Percentiles rank a stretch among this genome's conserved stretches.
Evolutionary conservation across 148 eudicot genomes (phyloP).

Genomic region (Rhododendron ferrugineum): DNA sequence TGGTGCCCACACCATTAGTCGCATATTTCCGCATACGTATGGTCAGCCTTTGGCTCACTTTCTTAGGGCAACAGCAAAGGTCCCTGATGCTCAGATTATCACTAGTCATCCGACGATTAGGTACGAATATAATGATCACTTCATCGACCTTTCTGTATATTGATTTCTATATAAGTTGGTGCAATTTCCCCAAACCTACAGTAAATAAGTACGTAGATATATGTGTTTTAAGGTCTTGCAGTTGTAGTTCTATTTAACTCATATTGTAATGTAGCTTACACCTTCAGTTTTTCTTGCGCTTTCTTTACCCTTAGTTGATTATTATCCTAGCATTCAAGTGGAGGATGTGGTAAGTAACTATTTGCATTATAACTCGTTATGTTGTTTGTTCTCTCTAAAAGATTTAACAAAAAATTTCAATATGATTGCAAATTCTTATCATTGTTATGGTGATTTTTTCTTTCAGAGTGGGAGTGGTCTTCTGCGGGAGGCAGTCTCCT

Average conservation of each 20-base stretch:
- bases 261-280: not conserved
- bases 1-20: slow-evolving; percentile 70
- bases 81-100: slow-evolving; percentile 85
- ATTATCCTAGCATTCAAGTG: not conserved
- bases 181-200: not conserved
- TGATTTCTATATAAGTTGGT: not conserved
- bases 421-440: not conserved
- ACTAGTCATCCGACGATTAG: slow-evolving; percentile 80
- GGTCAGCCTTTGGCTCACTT: slow-evolving; percentile 94
- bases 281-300: not conserved
- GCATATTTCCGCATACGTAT: slow-evolving; percentile 76
- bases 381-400: not conserved
- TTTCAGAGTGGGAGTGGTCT: slow-evolving; percentile 84
- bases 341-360: not conserved
- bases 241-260: not conserved
- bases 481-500: slow-evolving; percentile 96
- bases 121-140: slow-evolving; percentile 28
- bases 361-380: not conserved
- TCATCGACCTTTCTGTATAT: not conserved
- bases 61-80: slow-evolving; percentile 79
- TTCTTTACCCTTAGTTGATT: not conserved
- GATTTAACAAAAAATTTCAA: not conserved
- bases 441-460: slow-evolving; percentile 3
- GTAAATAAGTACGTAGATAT: not conserved
- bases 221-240: not conserved